Evolutionary conservation across 1,284 basidiomycete genomes (phyloP).

Genomic region (Cryptococcus depauperatus): DNA sequence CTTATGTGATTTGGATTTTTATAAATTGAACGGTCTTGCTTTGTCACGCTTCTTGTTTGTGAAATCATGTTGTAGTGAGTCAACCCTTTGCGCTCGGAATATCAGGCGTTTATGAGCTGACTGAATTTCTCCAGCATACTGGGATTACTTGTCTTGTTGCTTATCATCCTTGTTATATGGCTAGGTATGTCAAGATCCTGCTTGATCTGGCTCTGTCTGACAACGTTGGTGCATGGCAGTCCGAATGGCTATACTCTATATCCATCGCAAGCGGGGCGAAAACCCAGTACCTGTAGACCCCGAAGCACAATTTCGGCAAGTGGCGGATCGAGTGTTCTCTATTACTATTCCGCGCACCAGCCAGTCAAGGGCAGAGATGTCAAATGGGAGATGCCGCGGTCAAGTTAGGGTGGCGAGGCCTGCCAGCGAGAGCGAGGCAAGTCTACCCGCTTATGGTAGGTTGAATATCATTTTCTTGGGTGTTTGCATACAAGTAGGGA

Average conservation of each 20-base stretch:
- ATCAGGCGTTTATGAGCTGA: too few species aligned
- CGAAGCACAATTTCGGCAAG: neutral
- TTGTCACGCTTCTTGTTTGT: too few species aligned
- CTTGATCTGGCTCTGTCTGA: neutral
- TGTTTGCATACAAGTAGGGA: too few species aligned
- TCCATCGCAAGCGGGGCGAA: slow-evolving; percentile 1
- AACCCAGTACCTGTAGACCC: neutral
- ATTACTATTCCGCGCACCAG: neutral
- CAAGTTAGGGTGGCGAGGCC: slow-evolving; percentile 4
- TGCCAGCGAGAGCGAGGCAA: slow-evolving; percentile 6
- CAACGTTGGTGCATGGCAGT: slow-evolving; percentile 1
- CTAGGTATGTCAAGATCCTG: slow-evolving; percentile 4
- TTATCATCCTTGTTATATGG: slow-evolving; percentile 15
- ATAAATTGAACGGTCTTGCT: too few species aligned
- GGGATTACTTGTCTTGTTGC: slow-evolving; percentile 11
- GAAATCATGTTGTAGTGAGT: neutral
- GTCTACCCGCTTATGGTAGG: slow-evolving; percentile 15
- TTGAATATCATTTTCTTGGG: too few species aligned
- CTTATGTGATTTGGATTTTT: too few species aligned
- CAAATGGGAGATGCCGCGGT: neutral
- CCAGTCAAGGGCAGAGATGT: neutral
- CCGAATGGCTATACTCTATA: neutral
- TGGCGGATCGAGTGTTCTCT: neutral
- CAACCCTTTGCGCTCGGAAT: too few species aligned
- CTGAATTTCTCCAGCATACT: slow-evolving; percentile 5